Evolutionary conservation across 202 grass and related monocot species (phyloP).

Genomic region (Panicum virgatum): DNA sequence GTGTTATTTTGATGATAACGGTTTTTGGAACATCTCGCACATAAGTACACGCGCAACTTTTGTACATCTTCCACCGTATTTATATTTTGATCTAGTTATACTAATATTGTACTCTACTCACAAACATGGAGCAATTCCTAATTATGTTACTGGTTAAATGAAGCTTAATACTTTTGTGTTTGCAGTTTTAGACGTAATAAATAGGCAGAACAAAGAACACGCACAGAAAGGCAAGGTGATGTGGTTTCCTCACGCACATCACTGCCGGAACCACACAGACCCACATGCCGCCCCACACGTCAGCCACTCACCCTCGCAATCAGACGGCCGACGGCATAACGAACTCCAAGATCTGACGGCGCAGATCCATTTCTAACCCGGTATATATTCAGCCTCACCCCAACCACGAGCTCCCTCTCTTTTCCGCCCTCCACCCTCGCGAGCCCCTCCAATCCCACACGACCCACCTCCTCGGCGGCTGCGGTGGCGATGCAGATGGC

Average conservation of each 20-base stretch:
- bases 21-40: neutral
- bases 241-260: too few relatives aligned
- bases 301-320: constrained; percentile 4
- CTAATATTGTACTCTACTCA: too few relatives aligned
- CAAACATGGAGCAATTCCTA: too few relatives aligned
- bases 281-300: constrained; percentile 17
- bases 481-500: constrained; percentile 58
- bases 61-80: neutral
- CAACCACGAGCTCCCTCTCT: constrained; percentile 49
- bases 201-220: neutral
- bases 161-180: neutral
- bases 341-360: constrained; percentile 46
- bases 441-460: constrained; percentile 27
- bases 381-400: constrained; percentile 32
- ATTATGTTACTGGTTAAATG: neutral
- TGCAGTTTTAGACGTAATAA: neutral
- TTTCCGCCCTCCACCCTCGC: constrained; percentile 41
- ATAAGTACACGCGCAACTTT: neutral
- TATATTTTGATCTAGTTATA: neutral
- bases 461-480: constrained; percentile 39
- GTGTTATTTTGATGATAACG: too few relatives aligned
- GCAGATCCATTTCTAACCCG: constrained; percentile 1
- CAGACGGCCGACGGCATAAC: constrained; percentile 21
- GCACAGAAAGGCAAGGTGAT: neutral
- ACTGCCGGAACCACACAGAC: neutral